These are phyloP conservation scores for Neonectria punicea DNA, from an alignment of 2,329 filamentous ascomycete species.

Conservation along the genomic window DNA sequence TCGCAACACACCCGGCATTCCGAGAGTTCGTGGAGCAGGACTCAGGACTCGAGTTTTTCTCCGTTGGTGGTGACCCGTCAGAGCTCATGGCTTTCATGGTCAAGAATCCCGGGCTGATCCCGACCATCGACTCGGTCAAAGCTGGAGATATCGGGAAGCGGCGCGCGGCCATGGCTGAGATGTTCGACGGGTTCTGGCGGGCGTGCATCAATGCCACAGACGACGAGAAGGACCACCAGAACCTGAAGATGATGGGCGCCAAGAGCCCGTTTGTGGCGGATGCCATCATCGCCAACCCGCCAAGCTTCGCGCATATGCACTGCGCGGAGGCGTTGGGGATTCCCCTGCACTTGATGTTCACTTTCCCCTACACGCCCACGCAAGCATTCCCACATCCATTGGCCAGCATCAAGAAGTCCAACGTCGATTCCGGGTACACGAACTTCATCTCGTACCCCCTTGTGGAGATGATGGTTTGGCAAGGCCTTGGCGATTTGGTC, in stretches of 20 bases:
- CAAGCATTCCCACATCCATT: constrained; percentile 81
- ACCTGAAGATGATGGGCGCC: constrained; percentile 72
- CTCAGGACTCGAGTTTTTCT: constrained; percentile 81
- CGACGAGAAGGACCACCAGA: constrained; percentile 66
- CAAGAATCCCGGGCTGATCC: constrained; percentile 83
- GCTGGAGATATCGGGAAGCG: constrained; percentile 77
- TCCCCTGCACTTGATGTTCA: constrained; percentile 89
- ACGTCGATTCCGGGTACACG: constrained; percentile 76
- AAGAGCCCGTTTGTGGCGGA: constrained; percentile 74
- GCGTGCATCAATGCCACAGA: constrained; percentile 80
- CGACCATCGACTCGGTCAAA: constrained; percentile 76
- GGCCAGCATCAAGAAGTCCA: constrained; percentile 77
- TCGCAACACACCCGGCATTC: constrained; percentile 83
- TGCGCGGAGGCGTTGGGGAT: constrained; percentile 83
- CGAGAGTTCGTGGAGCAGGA: constrained; percentile 79
- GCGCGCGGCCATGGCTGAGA: constrained; percentile 78
- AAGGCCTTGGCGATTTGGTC: constrained; percentile 83
- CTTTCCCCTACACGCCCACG: constrained; percentile 82
- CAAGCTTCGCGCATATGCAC: constrained; percentile 81
- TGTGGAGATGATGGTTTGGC: constrained; percentile 91
- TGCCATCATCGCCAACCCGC: constrained; percentile 87
- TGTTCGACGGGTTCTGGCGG: constrained; percentile 86
- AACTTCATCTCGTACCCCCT: constrained; percentile 86
- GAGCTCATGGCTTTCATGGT: constrained; percentile 92
- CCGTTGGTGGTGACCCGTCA: constrained; percentile 80